Percentiles rank a stretch among this genome's conserved stretches.
These are phyloP conservation scores for Suillus sp. DNA, from an alignment of 768 basidiomycete species.

Conservation along the genomic window DNA sequence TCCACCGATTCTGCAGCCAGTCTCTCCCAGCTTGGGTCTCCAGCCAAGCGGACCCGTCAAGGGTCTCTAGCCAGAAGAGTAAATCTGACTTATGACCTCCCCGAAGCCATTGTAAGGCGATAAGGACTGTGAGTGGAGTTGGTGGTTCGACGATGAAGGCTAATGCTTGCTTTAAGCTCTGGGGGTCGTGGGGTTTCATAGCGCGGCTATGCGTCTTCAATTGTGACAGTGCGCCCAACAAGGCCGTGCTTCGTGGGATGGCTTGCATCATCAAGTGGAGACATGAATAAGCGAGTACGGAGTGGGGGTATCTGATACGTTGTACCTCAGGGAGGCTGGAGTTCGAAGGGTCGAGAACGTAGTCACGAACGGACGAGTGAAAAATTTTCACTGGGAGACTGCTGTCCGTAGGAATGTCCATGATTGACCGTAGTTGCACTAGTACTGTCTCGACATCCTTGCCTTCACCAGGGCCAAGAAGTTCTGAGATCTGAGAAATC, in stretches of 20 bases:
- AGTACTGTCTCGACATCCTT: neutral
- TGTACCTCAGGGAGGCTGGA: neutral
- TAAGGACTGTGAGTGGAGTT: neutral
- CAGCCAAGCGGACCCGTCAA: neutral
- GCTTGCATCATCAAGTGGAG: neutral
- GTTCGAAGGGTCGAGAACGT: neutral
- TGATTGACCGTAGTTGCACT: neutral
- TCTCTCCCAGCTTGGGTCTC: neutral
- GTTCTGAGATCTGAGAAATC: neutral
- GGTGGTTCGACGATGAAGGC: neutral
- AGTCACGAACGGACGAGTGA: neutral
- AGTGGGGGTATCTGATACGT: neutral
- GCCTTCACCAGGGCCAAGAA: slow-evolving; percentile 2
- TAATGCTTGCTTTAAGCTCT: neutral
- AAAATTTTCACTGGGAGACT: neutral
- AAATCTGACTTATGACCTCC: neutral
- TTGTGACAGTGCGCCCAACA: neutral
- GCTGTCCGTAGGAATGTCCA: neutral
- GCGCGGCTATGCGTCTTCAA: neutral
- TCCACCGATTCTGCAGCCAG: neutral
- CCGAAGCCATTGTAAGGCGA: neutral
- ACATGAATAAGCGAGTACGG: neutral
- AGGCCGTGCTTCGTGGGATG: neutral
- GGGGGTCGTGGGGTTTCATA: neutral
- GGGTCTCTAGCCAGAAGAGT: neutral